Base-by-base conservation (phyloP, 139 green algal species). In the Closterium sp. region DNA sequence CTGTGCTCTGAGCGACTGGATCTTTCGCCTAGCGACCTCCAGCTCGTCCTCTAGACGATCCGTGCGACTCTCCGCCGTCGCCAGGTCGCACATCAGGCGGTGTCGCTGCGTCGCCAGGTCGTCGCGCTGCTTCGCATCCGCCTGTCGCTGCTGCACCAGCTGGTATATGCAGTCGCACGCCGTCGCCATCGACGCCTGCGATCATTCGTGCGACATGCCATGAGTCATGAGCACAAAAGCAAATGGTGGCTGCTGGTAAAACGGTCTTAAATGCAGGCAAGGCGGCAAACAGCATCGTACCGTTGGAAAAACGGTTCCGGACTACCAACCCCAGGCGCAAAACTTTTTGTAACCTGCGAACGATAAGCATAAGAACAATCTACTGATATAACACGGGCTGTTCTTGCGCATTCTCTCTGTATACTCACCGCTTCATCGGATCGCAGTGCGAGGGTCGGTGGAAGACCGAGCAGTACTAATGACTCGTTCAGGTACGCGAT, bases 91-190 rank as follows among this genome's bases (percentile, higher is more conserved):
- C 34, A 33, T 30, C 36, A 91, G 88, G 38, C 88, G 31, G 35
- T 90, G 87, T 32, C 88, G 33, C 88, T 91, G 88, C 36, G 16
- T 30, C 66, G 66, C 69, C 34, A 33, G 31, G 66, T 33, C 34
- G 88, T 91, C 88, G 31, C 38, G 66, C 25, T 64, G 87, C 10
- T 86, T 43, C 32, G 87, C 32, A 34, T 91, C 88, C 66, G 33
- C 33, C 34, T 91, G 88, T 8, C 88, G 88, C 88, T 91, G 88
- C 34, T 91, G 88, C 66, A 91, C 33, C 9, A 91, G 88, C 34
- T 43, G 25, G 16, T 91, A 91, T 3, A 91, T n/a, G 88, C 88
- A 91, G 88, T 91, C 87, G 88, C 88, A 91, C 35, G 33, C 69
- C 88, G 31, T 89, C 31, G 88, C 33, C n/a, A 90, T 84, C 2